Base-by-base conservation (phyloP, 163 green algal species). In the Scenedesmus sp. region DNA sequence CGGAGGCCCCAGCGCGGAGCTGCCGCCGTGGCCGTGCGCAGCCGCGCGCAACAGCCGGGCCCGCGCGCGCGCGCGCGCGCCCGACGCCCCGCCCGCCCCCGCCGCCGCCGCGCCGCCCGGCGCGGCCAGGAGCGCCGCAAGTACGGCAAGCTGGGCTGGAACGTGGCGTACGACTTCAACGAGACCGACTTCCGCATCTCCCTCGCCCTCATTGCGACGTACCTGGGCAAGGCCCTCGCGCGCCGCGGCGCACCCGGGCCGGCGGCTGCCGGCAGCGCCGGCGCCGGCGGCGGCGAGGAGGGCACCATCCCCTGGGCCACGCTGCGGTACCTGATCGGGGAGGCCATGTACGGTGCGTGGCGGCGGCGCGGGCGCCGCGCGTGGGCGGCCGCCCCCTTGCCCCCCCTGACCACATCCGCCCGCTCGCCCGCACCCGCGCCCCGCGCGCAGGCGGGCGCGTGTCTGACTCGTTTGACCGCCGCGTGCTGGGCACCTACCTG, bases 111-210 rank as follows among this genome's bases (percentile, higher is more conserved):
- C n/a, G n/a, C n/a, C n/a, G n/a, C n/a, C n/a, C n/a, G n/a, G n/a
- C n/a, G n/a, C n/a, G n/a, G 13, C 28, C 71, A 80, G 71, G 71
- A 80, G 71, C 80, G 87, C 6, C 77, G 87, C 58, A 91, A 91
- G 80, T 91, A 91, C 45, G 93, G 93, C 70, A 97, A 97, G 86
- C 87, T 97, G 56, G 93, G 93, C 18, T 97, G 92, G 93, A 97
- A 97, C 77, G 91, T 97, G 60, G 84, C 91, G 9, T 97, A 97
- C 71, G 93, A 97, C 85, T 97, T 97, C 87, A 97, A 96, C 82
- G 93, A 97, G 80, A 97, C 93, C 22, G 93, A 97, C 86, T 95
- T 96, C 84, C 83, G 93, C 48, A 97, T 97, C 83, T 93, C 84
- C 69, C 89, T 96, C 80, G 85, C 89, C 4, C 86, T 97, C 56